These are phyloP conservation scores for Tylopilus sp. DNA, from an alignment of 768 basidiomycete species.

Conservation along the genomic window DNA sequence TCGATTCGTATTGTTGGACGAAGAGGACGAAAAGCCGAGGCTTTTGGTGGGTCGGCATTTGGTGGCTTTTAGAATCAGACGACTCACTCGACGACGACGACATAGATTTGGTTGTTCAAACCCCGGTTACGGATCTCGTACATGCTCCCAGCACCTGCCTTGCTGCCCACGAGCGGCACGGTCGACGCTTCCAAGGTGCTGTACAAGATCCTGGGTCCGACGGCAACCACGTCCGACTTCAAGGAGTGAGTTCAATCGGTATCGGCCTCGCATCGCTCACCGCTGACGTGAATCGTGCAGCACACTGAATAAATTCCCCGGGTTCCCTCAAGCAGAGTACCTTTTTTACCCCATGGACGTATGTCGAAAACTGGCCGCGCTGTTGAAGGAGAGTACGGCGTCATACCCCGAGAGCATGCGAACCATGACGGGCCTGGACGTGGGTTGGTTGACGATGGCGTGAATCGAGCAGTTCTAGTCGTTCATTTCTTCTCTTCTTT, in stretches of 20 bases:
- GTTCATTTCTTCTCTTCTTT: background rate
- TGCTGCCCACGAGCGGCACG: conserved; percentile 59
- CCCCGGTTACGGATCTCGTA: conserved; percentile 82
- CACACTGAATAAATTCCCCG: conserved; percentile 66
- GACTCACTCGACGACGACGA: background rate
- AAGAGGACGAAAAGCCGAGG: conserved; percentile 76
- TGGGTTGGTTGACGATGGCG: conserved; percentile 61
- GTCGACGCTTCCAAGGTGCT: conserved; percentile 79
- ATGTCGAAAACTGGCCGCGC: conserved; percentile 63
- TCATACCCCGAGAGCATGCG: conserved; percentile 75
- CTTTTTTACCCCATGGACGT: conserved; percentile 78
- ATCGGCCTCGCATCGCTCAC: background rate
- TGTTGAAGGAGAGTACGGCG: conserved; percentile 74
- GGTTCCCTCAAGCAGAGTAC: conserved; percentile 86
- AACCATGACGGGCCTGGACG: conserved; percentile 76
- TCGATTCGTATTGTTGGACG: conserved; percentile 85
- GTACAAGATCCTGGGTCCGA: conserved; percentile 80
- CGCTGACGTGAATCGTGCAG: conserved; percentile 29
- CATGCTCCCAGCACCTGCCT: conserved; percentile 48
- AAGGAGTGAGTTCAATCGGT: conserved; percentile 17
- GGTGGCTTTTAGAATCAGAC: background rate
- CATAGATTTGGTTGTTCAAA: conserved; percentile 93
- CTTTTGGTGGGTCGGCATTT: conserved; percentile 57
- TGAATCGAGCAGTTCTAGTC: conserved; percentile 1
- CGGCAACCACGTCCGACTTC: conserved; percentile 33